These are phyloP conservation scores for Alternaria dauci DNA, from an alignment of 2,329 filamentous ascomycete species.

Conservation along the genomic window DNA sequence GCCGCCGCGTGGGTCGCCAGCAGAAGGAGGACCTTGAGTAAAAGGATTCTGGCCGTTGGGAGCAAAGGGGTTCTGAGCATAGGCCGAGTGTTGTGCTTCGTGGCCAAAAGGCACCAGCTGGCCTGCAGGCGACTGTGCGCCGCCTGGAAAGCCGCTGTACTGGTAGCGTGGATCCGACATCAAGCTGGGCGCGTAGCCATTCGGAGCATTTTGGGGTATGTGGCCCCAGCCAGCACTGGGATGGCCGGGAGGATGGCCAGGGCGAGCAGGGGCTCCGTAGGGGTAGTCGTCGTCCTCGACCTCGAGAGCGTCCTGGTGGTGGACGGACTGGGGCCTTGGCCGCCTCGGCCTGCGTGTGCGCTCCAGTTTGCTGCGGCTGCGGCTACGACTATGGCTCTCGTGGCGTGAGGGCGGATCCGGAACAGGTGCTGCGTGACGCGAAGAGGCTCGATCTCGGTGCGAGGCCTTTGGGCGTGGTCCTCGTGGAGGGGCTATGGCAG, in stretches of 20 bases:
- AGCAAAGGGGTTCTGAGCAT: slow-evolving; percentile 46
- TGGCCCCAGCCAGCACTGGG: slow-evolving; percentile 50
- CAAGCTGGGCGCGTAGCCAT: slow-evolving; percentile 50
- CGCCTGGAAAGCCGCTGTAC: slow-evolving; percentile 38
- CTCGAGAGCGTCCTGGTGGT: slow-evolving; percentile 55
- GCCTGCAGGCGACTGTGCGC: slow-evolving; percentile 33
- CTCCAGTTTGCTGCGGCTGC: slow-evolving; percentile 43
- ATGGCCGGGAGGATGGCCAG: slow-evolving; percentile 44
- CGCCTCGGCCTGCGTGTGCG: slow-evolving; percentile 41
- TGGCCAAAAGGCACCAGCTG: slow-evolving; percentile 48
- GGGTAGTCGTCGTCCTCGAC: slow-evolving; percentile 59
- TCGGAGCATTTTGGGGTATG: slow-evolving; percentile 44
- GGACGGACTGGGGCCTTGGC: slow-evolving; percentile 46
- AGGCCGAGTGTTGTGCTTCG: slow-evolving; percentile 50
- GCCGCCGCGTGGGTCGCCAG: slow-evolving; percentile 32
- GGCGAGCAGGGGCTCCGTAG: slow-evolving; percentile 40
- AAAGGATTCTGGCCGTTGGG: slow-evolving; percentile 39
- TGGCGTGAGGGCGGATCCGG: slow-evolving; percentile 45
- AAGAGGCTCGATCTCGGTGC: slow-evolving; percentile 48
- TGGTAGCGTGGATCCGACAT: slow-evolving; percentile 47
- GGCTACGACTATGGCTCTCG: slow-evolving; percentile 44
- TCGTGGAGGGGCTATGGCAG: slow-evolving; percentile 46
- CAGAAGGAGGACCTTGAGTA: slow-evolving; percentile 31
- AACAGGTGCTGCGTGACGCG: slow-evolving; percentile 45
- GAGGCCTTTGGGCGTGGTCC: slow-evolving; percentile 51